These are phyloP conservation scores for Rossbeevera mucosa DNA, from an alignment of 768 basidiomycete species.

Conservation along the genomic window DNA sequence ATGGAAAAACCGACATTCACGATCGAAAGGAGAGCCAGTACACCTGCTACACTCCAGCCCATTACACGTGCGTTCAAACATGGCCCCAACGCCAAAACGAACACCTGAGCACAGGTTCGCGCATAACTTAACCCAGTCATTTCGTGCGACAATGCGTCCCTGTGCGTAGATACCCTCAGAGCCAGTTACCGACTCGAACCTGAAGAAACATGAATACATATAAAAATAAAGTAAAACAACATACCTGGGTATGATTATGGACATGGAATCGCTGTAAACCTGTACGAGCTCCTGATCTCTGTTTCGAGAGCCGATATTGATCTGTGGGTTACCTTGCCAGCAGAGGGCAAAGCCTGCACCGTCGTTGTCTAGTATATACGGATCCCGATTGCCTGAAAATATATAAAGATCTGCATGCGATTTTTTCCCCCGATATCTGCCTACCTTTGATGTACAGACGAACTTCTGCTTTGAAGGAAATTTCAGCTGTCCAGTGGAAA, in stretches of 20 bases:
- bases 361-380: slow-evolving; percentile 59
- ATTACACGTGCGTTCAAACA: slow-evolving; percentile 74
- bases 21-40: slow-evolving; percentile 57
- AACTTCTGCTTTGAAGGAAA: slow-evolving; percentile 66
- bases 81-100: slow-evolving; percentile 80
- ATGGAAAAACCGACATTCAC: slow-evolving; percentile 73
- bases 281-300: slow-evolving; percentile 75
- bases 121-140: slow-evolving; percentile 61
- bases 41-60: slow-evolving; percentile 62
- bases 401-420: slow-evolving; percentile 6
- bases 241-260: slow-evolving; percentile 83
- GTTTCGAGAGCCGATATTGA: slow-evolving; percentile 69
- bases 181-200: slow-evolving; percentile 17
- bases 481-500: slow-evolving; percentile 75
- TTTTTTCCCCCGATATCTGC: slow-evolving; percentile 10
- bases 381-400: slow-evolving; percentile 70
- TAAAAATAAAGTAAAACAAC: slow-evolving; percentile 23
- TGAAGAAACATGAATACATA: slow-evolving; percentile 6
- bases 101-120: slow-evolving; percentile 83
- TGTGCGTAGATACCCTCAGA: slow-evolving; percentile 15
- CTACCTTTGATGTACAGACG: slow-evolving; percentile 84
- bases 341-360: slow-evolving; percentile 87
- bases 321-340: slow-evolving; percentile 72
- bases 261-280: slow-evolving; percentile 72
- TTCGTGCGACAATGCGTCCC: slow-evolving; percentile 18